Conservation (phyloP, 2,329 filamentous ascomycete genomes). For the Xylariaceae sp. region DNA sequence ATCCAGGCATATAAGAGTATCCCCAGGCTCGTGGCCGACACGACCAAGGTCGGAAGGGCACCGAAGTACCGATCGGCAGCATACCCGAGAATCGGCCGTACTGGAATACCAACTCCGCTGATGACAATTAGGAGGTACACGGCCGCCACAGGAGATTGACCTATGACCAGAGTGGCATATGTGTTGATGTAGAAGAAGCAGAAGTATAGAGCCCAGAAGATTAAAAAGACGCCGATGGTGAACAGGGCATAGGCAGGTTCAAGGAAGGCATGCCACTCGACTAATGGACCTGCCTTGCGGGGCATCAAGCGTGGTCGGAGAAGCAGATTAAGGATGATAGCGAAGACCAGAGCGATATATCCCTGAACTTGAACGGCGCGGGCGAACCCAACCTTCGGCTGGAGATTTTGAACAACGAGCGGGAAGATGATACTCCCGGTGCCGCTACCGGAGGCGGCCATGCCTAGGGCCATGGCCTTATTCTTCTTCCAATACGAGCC, state of each 20-base stretch:
- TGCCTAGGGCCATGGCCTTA: constrained; percentile 56
- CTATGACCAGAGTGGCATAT: neutral
- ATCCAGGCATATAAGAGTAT: constrained; percentile 54
- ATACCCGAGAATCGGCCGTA: constrained; percentile 52
- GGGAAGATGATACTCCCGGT: constrained; percentile 65
- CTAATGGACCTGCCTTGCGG: neutral
- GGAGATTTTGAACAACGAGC: constrained; percentile 38
- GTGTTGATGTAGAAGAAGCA: neutral
- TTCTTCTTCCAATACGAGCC: constrained; percentile 55
- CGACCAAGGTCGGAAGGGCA: constrained; percentile 53
- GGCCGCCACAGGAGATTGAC: no score
- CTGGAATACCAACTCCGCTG: constrained; percentile 43
- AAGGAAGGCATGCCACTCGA: constrained; percentile 5
- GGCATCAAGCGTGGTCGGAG: constrained; percentile 4
- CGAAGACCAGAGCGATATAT: neutral
- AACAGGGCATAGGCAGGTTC: neutral
- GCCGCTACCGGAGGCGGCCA: constrained; percentile 59
- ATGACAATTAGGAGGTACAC: no score
- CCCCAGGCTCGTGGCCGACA: constrained; percentile 42
- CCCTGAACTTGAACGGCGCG: neutral
- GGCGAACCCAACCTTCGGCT: neutral
- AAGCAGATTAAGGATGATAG: neutral
- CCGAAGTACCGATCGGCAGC: constrained; percentile 55
- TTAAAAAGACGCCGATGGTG: neutral
- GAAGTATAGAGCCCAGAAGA: neutral